Percentiles rank a stretch among this genome's conserved stretches.
Conservation (phyloP, 148 eudicot species). For the Cornus kousa region DNA sequence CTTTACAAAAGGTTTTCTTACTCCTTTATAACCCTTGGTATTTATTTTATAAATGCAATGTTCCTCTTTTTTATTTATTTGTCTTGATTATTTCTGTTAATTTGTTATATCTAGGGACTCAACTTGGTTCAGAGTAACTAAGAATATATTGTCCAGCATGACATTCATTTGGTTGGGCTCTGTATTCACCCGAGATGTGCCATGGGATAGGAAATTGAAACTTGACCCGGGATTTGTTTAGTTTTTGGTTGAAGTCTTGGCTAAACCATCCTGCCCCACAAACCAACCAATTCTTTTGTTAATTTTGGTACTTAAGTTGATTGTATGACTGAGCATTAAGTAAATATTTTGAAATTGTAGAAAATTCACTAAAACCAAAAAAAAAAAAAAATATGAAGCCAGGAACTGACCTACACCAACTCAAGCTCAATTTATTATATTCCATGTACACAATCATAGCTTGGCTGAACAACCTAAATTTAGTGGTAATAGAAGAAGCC, state of each 20-base stretch:
- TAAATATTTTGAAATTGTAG: too few species aligned
- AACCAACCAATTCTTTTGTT: not conserved
- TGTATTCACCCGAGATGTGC: not conserved
- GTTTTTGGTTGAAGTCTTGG: not conserved
- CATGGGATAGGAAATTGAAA: not conserved
- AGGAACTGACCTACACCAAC: not conserved
- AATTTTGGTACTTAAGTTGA: not conserved
- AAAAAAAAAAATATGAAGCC: too few species aligned
- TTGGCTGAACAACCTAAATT: not conserved
- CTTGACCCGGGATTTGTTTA: constrained; percentile 6
- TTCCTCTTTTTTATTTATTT: not conserved
- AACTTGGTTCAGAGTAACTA: not conserved
- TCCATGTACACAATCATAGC: not conserved
- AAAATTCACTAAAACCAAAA: not conserved
- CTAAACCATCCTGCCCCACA: not conserved
- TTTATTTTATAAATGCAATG: not conserved
- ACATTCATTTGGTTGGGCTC: not conserved
- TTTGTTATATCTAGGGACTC: not conserved
- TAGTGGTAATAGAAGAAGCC: too few species aligned
- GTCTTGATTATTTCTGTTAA: not conserved
- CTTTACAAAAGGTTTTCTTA: constrained; percentile 65
- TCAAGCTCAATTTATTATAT: not conserved
- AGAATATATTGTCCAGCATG: not conserved
- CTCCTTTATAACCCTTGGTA: not conserved
- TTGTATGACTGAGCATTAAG: not conserved